A percentile compares a stretch with the other conserved stretches of the same genome.
phyloP scores from a whole-genome alignment of 2,329 filamentous ascomycete genomes.

The Sarocladium strictum region DNA sequence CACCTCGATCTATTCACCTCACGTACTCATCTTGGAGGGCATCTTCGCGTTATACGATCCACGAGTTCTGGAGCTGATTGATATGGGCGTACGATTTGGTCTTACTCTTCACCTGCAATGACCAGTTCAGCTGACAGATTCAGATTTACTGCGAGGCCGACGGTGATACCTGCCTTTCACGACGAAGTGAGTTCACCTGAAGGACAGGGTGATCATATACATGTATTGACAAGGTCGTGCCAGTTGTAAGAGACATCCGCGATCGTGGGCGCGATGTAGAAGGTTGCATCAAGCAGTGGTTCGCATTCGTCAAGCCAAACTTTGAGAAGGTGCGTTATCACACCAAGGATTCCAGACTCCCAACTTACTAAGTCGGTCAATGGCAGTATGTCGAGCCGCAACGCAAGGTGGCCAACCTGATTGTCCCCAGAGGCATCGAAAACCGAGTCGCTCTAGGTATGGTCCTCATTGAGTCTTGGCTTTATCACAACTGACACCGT shows the following conservation, averaged over 20 bases:
- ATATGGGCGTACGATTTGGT: slow-evolving; percentile 65
- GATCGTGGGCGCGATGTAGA: slow-evolving; percentile 88
- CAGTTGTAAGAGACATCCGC: slow-evolving; percentile 80
- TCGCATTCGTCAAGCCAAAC: slow-evolving; percentile 91
- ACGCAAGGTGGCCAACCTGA: slow-evolving; percentile 85
- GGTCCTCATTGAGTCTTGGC: neutral
- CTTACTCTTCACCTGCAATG: neutral
- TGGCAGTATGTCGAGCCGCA: slow-evolving; percentile 79
- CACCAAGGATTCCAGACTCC: no score
- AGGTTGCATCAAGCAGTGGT: slow-evolving; percentile 98
- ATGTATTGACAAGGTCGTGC: slow-evolving; percentile 7
- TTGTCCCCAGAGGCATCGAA: slow-evolving; percentile 89
- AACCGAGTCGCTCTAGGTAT: slow-evolving; percentile 83
- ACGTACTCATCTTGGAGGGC: slow-evolving; percentile 90
- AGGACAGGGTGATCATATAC: neutral
- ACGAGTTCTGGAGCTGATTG: slow-evolving; percentile 76
- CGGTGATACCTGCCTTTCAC: slow-evolving; percentile 84
- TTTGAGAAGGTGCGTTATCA: slow-evolving; percentile 61
- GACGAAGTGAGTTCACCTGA: slow-evolving; percentile 59
- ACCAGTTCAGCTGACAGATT: neutral
- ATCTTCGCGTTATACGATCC: slow-evolving; percentile 92
- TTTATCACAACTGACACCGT: neutral
- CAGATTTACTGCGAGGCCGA: slow-evolving; percentile 96
- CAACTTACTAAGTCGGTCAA: slow-evolving; percentile 13
- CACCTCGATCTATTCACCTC: slow-evolving; percentile 89